Conservation (phyloP, 1,284 basidiomycete species). For the Tylopilus orsonianus region DNA sequence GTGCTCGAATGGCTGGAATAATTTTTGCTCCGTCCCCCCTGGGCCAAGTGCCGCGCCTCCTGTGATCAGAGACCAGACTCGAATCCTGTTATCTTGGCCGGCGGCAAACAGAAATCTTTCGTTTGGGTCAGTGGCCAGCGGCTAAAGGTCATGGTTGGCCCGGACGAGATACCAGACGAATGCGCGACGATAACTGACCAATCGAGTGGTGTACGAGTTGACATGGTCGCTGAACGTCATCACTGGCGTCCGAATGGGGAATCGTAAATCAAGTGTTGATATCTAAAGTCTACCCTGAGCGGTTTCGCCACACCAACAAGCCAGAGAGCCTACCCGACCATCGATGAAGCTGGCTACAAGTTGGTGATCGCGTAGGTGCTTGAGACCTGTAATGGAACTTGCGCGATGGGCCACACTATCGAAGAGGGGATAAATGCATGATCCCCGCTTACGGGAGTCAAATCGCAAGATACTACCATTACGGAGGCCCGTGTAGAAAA, state of each 20-base stretch:
- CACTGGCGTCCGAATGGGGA: slow-evolving; percentile 44
- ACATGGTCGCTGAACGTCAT: slow-evolving; percentile 54
- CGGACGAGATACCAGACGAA: not conserved
- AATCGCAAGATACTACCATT: slow-evolving; percentile 60
- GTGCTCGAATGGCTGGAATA: slow-evolving; percentile 40
- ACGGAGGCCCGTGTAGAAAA: slow-evolving; percentile 61
- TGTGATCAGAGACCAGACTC: slow-evolving; percentile 63
- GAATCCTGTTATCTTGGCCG: slow-evolving; percentile 61
- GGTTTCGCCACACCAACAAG: not conserved
- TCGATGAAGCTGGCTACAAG: slow-evolving; percentile 59
- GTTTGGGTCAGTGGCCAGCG: slow-evolving; percentile 55
- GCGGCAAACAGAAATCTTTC: slow-evolving; percentile 73
- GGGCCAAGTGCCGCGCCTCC: slow-evolving; percentile 43
- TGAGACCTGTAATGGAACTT: slow-evolving; percentile 53
- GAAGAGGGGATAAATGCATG: slow-evolving; percentile 42
- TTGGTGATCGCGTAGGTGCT: slow-evolving; percentile 47
- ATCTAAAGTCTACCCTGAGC: slow-evolving; percentile 42
- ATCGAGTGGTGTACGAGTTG: slow-evolving; percentile 48
- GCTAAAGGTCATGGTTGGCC: slow-evolving; percentile 39
- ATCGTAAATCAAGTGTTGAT: slow-evolving; percentile 65
- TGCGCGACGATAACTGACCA: slow-evolving; percentile 42
- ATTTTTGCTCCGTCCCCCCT: slow-evolving; percentile 10
- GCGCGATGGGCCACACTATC: slow-evolving; percentile 33
- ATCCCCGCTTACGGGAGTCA: slow-evolving; percentile 49
- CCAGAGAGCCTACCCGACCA: slow-evolving; percentile 49